phyloP scores from a whole-genome alignment of 2,329 filamentous ascomycete genomes.

The Diaporthe helianthi region DNA sequence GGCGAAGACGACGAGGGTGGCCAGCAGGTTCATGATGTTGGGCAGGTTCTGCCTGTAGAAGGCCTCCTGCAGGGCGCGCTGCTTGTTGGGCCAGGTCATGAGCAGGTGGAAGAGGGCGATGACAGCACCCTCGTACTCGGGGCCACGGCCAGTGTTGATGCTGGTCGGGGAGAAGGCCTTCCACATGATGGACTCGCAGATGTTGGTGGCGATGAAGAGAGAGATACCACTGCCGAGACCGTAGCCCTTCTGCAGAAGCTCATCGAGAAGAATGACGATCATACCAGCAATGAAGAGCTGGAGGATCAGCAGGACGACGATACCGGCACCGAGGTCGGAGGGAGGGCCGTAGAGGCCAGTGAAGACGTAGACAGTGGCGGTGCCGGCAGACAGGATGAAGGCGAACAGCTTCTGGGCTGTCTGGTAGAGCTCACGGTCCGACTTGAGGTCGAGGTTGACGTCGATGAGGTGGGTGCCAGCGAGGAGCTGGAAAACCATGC shows the following conservation, averaged over 20 bases:
- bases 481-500: conserved; percentile 99
- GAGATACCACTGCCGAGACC: conserved; percentile 98
- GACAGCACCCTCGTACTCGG: conserved; percentile 98
- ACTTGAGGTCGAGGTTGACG: conserved; percentile 99
- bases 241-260: conserved; percentile 99
- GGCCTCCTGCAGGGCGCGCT: conserved; percentile 95
- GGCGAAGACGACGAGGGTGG: conserved; percentile 91
- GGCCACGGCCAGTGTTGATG: conserved; percentile 98
- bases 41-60: conserved; percentile 99
- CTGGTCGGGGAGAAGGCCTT: conserved; percentile 99
- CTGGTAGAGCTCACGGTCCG: conserved; percentile 99
- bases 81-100: conserved; percentile 99
- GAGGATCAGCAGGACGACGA: conserved; percentile 97
- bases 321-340: conserved; percentile 94
- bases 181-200: conserved; percentile 99
- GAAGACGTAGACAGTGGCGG: conserved; percentile 97
- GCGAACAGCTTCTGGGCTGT: conserved; percentile 99
- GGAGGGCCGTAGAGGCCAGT: conserved; percentile 97
- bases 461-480: conserved; percentile 99
- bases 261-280: conserved; percentile 98
- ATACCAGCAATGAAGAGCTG: conserved; percentile 97
- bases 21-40: conserved; percentile 98
- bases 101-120: conserved; percentile 98
- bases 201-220: conserved; percentile 99
- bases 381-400: conserved; percentile 96